Conservation (phyloP, 2,329 filamentous ascomycete species). For the Claviceps pusilla region DNA sequence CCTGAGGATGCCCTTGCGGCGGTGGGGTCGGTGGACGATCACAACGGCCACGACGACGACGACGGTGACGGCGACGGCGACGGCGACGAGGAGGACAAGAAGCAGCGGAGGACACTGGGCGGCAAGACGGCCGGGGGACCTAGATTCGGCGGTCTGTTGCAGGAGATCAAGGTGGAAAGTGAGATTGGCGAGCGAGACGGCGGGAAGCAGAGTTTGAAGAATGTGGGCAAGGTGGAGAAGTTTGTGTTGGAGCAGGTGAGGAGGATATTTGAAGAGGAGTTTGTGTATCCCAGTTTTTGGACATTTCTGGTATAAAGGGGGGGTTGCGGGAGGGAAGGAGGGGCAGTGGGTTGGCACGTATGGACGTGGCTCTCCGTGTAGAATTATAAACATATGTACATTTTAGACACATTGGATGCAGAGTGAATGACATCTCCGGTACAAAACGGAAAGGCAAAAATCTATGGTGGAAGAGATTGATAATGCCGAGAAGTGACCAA, state of each 20-base stretch:
- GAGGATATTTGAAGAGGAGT: constrained; percentile 95
- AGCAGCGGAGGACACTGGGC: constrained; percentile 9
- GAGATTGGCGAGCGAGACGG: constrained; percentile 89
- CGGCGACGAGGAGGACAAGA: constrained; percentile 1
- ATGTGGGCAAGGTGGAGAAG: constrained; percentile 95
- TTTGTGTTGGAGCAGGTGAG: constrained; percentile 95
- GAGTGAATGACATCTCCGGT: not conserved
- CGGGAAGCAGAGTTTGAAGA: constrained; percentile 90
- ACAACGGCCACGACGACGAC: constrained; percentile 8
- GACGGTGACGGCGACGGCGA: not conserved
- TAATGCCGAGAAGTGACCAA: not conserved
- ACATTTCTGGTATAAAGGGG: constrained; percentile 65
- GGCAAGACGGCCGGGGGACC: constrained; percentile 14
- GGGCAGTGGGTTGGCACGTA: not conserved
- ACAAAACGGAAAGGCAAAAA: not conserved
- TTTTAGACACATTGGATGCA: not conserved
- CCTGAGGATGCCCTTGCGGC: constrained; percentile 76
- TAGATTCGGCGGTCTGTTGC: constrained; percentile 58
- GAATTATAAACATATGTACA: not conserved
- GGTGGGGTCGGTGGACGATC: constrained; percentile 34
- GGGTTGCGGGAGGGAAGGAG: not conserved
- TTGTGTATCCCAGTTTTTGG: constrained; percentile 97
- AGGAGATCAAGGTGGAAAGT: constrained; percentile 91
- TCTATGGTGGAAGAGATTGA: not conserved
- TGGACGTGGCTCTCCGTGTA: too few relatives aligned